These are phyloP conservation scores for Mucor indicus DNA, from an alignment of 371 early-diverging fungal species.

Conservation along the genomic window DNA sequence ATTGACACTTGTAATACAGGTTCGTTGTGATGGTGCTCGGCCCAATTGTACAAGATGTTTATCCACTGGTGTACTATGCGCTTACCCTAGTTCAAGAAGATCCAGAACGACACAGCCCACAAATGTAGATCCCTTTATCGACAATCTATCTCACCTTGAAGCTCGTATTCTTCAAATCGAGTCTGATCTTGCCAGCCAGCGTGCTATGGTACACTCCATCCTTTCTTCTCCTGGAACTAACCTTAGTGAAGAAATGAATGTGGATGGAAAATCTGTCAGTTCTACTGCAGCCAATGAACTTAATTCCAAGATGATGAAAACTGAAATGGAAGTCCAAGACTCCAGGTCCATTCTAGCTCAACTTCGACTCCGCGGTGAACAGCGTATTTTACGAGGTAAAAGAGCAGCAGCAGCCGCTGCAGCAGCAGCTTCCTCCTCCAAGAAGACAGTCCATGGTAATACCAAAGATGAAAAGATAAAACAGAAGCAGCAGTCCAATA, in stretches of 20 bases:
- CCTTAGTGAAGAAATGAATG: not conserved
- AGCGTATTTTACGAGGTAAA: conserved; percentile 34
- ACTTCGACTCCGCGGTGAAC: conserved; percentile 40
- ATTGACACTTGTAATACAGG: too few species aligned
- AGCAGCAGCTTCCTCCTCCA: conserved; percentile 2
- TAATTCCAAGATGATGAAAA: conserved; percentile 25
- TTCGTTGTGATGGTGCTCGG: conserved; percentile 42
- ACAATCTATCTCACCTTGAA: conserved; percentile 42
- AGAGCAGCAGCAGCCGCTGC: conserved; percentile 22
- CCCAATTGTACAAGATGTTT: conserved; percentile 44
- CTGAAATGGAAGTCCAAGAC: conserved; percentile 44
- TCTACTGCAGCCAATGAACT: conserved; percentile 1
- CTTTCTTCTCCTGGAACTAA: not conserved
- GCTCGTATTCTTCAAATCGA: conserved; percentile 40
- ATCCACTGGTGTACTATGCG: conserved; percentile 36
- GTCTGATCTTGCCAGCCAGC: conserved; percentile 34
- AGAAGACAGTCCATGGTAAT: not conserved
- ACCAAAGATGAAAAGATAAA: conserved; percentile 2
- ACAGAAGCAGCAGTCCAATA: conserved; percentile 1
- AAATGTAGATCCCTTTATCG: conserved; percentile 44
- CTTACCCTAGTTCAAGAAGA: conserved; percentile 41
- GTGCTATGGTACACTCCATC: conserved; percentile 27
- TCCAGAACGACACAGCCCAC: conserved; percentile 44
- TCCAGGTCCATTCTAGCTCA: conserved; percentile 45
- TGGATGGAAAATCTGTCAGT: too few species aligned